These are phyloP conservation scores for Tuber aestivum DNA, from an alignment of 495 filamentous ascomycete genomes.

Conservation along the genomic window DNA sequence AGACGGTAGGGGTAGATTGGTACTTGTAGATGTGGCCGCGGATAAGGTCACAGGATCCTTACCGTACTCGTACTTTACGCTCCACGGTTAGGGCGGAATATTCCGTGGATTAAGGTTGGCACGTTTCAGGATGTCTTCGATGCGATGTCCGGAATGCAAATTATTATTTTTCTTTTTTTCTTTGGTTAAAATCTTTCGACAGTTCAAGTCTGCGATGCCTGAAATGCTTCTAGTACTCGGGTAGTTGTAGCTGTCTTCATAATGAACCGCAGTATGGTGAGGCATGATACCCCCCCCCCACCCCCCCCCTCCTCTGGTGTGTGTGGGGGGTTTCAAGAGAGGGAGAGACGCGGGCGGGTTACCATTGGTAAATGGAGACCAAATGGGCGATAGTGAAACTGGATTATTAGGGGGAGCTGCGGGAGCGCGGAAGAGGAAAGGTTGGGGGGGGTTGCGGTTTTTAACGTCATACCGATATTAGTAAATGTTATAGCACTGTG, in stretches of 20 bases:
- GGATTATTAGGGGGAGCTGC: neutral
- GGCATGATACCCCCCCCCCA: neutral
- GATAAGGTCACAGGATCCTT: neutral
- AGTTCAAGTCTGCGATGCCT: neutral
- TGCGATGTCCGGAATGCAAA: neutral
- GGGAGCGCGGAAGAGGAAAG: neutral
- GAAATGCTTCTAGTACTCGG: neutral
- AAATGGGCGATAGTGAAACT: neutral
- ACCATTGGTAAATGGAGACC: neutral
- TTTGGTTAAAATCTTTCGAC: too few species aligned
- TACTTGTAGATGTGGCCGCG: neutral
- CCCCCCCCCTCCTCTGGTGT: too few species aligned
- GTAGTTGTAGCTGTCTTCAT: neutral
- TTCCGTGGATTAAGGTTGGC: neutral
- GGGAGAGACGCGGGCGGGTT: neutral
- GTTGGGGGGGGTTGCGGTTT: neutral
- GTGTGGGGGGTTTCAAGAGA: too few species aligned
- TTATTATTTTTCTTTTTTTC: too few species aligned
- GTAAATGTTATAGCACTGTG: neutral
- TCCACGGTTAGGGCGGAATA: neutral
- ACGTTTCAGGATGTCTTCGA: neutral
- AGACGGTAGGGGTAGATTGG: constrained; percentile 1
- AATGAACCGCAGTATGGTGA: neutral
- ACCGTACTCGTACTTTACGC: too few species aligned
- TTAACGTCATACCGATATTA: constrained; percentile 5